These are phyloP conservation scores for Cenchrus fungigraminus DNA, from an alignment of 176 grass and related monocot species.

Conservation along the genomic window DNA sequence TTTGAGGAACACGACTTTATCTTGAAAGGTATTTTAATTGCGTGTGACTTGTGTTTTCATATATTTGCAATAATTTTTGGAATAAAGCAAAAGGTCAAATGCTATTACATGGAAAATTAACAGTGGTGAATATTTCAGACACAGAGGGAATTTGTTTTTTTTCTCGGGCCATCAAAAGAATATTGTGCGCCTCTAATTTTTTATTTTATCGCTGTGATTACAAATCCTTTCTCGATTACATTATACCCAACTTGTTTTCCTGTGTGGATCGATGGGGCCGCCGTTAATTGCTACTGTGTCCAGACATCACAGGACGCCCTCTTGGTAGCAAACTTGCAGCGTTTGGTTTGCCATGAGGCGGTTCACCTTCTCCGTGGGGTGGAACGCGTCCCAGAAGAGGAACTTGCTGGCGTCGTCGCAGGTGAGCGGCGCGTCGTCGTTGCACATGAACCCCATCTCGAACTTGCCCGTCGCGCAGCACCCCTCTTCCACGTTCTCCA, in stretches of 20 bases:
- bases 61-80: no score
- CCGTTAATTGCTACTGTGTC: background rate
- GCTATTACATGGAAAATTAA: no score
- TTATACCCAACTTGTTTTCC: background rate
- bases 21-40: no score
- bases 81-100: no score
- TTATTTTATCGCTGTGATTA: background rate
- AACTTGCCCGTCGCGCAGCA: constrained; percentile 74
- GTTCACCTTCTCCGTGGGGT: constrained; percentile 61
- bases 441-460: constrained; percentile 78
- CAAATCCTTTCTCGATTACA: background rate
- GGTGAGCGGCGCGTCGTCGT: constrained; percentile 43
- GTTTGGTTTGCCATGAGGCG: constrained; percentile 57
- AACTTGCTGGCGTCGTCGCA: constrained; percentile 67
- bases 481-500: constrained; percentile 81
- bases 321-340: constrained; percentile 39
- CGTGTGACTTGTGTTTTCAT: no score
- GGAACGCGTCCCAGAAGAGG: constrained; percentile 80
- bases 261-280: background rate
- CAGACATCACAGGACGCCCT: constrained; percentile 39
- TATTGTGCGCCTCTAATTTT: background rate
- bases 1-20: no score
- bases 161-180: background rate
- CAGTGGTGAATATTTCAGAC: no score
- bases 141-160: no score